phyloP scores from a whole-genome alignment of 2,329 filamentous ascomycete species.

The Atkinsonella texensis region DNA sequence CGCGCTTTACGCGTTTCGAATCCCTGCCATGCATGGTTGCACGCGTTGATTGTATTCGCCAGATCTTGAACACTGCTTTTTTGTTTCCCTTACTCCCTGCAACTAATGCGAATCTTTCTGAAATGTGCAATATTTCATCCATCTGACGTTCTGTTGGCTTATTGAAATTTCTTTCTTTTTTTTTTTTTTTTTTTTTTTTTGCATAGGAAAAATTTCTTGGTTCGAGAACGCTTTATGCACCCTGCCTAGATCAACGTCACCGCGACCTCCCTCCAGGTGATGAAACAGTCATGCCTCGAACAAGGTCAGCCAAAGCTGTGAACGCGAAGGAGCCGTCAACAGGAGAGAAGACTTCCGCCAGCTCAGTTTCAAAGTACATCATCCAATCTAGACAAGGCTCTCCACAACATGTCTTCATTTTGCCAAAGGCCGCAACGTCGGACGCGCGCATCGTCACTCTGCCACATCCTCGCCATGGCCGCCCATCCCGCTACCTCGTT shows the following conservation, averaged over 20 bases:
- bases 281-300: conserved; percentile 32
- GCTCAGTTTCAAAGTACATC: conserved; percentile 23
- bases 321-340: conserved; percentile 13
- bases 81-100: neutral
- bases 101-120: too few relatives aligned
- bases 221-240: too few relatives aligned
- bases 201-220: too few relatives aligned
- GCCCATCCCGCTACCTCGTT: conserved; percentile 46
- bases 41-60: conserved; percentile 2
- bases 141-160: too few relatives aligned
- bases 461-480: conserved; percentile 43
- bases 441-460: conserved; percentile 48
- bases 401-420: conserved; percentile 45
- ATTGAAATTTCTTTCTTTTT: too few relatives aligned
- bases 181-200: too few relatives aligned
- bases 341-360: conserved; percentile 17
- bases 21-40: neutral
- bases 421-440: conserved; percentile 42
- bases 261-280: too few relatives aligned
- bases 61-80: neutral
- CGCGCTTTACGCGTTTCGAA: conserved; percentile 9
- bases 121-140: too few relatives aligned
- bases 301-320: conserved; percentile 29
- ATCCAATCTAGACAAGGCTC: conserved; percentile 28
- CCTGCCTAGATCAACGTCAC: too few relatives aligned